A percentile compares a stretch with the other conserved stretches of the same genome.
Conservation (phyloP, 1,139 yeast species). For the Scheffersomyces cryptocercus region DNA sequence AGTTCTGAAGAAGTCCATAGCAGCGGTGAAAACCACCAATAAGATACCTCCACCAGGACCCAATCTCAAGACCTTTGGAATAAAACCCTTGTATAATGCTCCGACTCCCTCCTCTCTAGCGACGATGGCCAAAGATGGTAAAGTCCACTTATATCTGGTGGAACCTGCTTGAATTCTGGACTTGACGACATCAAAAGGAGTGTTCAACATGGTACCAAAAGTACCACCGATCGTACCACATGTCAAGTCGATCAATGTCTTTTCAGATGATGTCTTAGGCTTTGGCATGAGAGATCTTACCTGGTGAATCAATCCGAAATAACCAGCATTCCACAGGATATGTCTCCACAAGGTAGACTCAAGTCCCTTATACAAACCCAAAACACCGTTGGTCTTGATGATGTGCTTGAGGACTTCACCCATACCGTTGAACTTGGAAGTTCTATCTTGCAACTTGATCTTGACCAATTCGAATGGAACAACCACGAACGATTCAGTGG, state of each 20-base stretch:
- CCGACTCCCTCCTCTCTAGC: slow-evolving; percentile 73
- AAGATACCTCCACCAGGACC: slow-evolving; percentile 99
- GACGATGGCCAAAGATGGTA: slow-evolving; percentile 75
- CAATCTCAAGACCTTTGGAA: slow-evolving; percentile 94
- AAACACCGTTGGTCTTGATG: slow-evolving; percentile 69
- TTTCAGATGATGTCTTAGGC: slow-evolving; percentile 66
- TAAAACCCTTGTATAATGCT: slow-evolving; percentile 75
- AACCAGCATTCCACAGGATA: slow-evolving; percentile 95
- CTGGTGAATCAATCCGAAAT: slow-evolving; percentile 93
- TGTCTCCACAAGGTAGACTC: slow-evolving; percentile 99
- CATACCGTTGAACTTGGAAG: slow-evolving; percentile 82
- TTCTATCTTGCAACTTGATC: slow-evolving; percentile 87
- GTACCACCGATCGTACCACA: slow-evolving; percentile 98
- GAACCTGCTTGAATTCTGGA: slow-evolving; percentile 93
- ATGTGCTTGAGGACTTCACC: slow-evolving; percentile 78
- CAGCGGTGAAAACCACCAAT: slow-evolving; percentile 89
- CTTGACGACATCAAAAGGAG: slow-evolving; percentile 98
- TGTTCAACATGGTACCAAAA: slow-evolving; percentile 87
- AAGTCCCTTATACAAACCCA: slow-evolving; percentile 89
- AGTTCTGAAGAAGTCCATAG: slow-evolving; percentile 91
- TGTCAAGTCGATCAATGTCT: slow-evolving; percentile 81
- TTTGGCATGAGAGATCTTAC: slow-evolving; percentile 77
- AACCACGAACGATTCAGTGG: slow-evolving; percentile 92
- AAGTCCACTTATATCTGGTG: slow-evolving; percentile 86
- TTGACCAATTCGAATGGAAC: slow-evolving; percentile 91